Percentiles rank a stretch among this genome's conserved stretches.
Conservation (phyloP, 495 filamentous ascomycete genomes). For the Copromyces sp. region DNA sequence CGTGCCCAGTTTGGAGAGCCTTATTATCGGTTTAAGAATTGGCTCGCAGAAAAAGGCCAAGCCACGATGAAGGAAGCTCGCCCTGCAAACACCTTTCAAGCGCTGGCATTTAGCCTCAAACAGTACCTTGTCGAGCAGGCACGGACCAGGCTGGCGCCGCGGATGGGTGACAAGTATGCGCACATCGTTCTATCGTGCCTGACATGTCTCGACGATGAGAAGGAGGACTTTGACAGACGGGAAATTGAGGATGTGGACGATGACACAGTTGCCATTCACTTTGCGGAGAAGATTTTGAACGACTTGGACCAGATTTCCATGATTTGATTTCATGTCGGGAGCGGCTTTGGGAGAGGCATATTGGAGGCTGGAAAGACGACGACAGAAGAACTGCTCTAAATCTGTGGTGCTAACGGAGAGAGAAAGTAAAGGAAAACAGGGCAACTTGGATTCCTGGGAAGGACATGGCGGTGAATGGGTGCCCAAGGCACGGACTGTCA, state of each 20-base stretch:
- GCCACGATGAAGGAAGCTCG: no score
- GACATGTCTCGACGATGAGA: constrained; percentile 42
- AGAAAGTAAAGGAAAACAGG: no score
- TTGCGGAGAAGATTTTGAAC: neutral
- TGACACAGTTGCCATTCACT: constrained; percentile 23
- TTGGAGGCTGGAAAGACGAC: no score
- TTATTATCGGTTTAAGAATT: neutral
- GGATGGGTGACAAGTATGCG: constrained; percentile 42
- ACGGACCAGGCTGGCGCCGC: constrained; percentile 25
- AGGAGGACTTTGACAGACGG: constrained; percentile 35
- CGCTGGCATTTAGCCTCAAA: constrained; percentile 14
- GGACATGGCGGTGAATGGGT: no score
- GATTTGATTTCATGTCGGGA: neutral
- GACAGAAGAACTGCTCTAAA: no score
- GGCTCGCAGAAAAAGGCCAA: no score
- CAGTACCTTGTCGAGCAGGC: constrained; percentile 31
- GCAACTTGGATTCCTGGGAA: no score
- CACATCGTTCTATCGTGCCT: constrained; percentile 43
- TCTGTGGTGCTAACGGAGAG: no score
- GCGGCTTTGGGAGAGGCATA: no score
- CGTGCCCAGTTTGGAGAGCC: rapidly evolving
- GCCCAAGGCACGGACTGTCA: no score
- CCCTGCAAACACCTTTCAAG: no score
- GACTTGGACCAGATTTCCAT: neutral
- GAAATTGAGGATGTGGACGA: constrained; percentile 44